A percentile compares a stretch with the other conserved stretches of the same genome.
phyloP scores from a whole-genome alignment of 306 rosid genomes.

The Herpetospermum pedunculosum region DNA sequence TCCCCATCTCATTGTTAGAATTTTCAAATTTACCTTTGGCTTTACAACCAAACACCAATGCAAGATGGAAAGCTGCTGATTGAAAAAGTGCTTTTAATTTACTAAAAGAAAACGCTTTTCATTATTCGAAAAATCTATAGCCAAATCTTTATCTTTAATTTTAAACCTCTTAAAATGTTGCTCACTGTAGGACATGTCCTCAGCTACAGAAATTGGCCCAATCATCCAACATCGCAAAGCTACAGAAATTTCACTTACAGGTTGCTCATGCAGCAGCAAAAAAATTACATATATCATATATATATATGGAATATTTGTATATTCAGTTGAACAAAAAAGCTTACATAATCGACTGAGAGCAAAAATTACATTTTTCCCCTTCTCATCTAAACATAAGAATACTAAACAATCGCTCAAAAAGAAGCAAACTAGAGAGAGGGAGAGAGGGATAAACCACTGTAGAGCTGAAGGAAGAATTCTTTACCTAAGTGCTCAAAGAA shows the following conservation, averaged over 20 bases:
- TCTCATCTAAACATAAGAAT: neutral
- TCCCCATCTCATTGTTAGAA: no score
- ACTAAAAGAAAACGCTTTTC: no score
- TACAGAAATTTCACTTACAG: neutral
- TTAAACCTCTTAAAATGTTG: no score
- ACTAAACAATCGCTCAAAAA: slow-evolving; percentile 16
- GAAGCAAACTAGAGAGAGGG: slow-evolving; percentile 21
- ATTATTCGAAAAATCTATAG: no score
- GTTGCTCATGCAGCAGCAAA: neutral
- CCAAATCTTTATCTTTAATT: no score
- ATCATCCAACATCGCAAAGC: neutral
- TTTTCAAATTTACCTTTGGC: no score
- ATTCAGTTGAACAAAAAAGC: neutral
- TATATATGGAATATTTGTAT: neutral
- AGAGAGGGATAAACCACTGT: slow-evolving; percentile 10
- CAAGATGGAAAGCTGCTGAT: no score
- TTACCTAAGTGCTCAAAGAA: slow-evolving; percentile 1
- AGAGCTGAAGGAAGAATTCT: neutral
- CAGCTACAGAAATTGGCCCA: no score
- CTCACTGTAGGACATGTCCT: no score
- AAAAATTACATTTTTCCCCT: neutral
- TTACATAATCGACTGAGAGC: neutral
- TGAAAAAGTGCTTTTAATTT: no score
- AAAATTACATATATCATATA: neutral
- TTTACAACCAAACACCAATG: no score